phyloP scores from a whole-genome alignment of 495 filamentous ascomycete species.

The Hypoxylon lienhwacheense region DNA sequence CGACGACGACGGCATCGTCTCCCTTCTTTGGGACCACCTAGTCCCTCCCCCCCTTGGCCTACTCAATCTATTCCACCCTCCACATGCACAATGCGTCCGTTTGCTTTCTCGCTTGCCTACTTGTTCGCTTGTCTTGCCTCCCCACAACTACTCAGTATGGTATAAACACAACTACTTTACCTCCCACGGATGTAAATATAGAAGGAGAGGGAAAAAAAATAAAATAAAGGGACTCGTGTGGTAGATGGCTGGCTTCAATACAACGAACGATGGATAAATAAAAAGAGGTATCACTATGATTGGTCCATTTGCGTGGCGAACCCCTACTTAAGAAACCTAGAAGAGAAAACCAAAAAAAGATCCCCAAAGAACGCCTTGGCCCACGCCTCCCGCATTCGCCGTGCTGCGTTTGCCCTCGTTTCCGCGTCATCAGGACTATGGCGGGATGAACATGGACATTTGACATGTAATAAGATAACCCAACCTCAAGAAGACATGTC shows the following conservation, averaged over 20 bases:
- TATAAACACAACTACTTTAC: too few species aligned
- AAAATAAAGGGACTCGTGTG: not conserved
- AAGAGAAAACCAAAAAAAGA: constrained; percentile 9
- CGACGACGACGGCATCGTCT: too few species aligned
- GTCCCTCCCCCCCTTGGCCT: constrained; percentile 7
- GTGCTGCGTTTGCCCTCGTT: constrained; percentile 32
- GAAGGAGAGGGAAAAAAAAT: too few species aligned
- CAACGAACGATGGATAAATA: constrained; percentile 20
- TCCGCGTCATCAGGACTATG: constrained; percentile 29
- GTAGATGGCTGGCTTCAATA: constrained; percentile 5
- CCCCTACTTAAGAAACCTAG: constrained; percentile 7
- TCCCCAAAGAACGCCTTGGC: constrained; percentile 28
- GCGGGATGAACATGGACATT: constrained; percentile 23
- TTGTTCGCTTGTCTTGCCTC: too few species aligned
- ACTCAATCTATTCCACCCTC: constrained; percentile 32
- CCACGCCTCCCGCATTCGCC: constrained; percentile 20
- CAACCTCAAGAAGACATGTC: constrained; percentile 15
- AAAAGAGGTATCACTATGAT: constrained; percentile 32
- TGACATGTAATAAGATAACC: constrained; percentile 2
- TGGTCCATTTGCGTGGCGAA: constrained; percentile 13
- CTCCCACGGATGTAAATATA: too few species aligned
- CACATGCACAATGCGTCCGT: not conserved
- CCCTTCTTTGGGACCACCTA: not conserved
- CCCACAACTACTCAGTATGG: too few species aligned
- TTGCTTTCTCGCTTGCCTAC: not conserved